phyloP scores from a whole-genome alignment of 768 basidiomycete species.

The Leccinum boreale region DNA sequence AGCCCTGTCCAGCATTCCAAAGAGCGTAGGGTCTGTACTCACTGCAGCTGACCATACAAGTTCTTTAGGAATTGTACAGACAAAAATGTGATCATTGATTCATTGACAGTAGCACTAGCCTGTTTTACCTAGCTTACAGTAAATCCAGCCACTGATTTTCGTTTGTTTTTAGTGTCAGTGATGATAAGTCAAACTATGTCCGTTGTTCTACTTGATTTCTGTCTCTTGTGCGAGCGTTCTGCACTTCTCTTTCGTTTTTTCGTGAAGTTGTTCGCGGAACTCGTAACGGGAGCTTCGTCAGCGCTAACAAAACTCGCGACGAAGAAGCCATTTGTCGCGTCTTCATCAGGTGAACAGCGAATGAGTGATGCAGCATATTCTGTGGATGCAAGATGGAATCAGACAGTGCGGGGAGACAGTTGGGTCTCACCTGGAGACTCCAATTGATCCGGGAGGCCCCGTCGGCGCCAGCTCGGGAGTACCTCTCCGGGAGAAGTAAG shows the following conservation, averaged over 20 bases:
- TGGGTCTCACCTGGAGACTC: constrained; percentile 15
- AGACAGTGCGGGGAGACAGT: background rate
- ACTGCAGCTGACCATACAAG: constrained; percentile 33
- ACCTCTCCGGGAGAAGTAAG: constrained; percentile 68
- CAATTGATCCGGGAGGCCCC: constrained; percentile 71
- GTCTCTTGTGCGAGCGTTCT: constrained; percentile 18
- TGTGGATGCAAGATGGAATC: constrained; percentile 21
- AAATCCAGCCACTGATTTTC: constrained; percentile 11
- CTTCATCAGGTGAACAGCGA: constrained; percentile 76
- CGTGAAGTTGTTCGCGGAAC: constrained; percentile 2
- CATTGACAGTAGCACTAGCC: constrained; percentile 21
- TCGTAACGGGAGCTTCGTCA: background rate
- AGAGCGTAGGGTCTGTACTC: constrained; percentile 32
- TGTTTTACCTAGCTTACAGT: constrained; percentile 21
- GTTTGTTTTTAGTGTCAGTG: background rate
- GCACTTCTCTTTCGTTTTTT: constrained; percentile 29
- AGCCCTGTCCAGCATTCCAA: constrained; percentile 20
- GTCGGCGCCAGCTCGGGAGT: constrained; percentile 77
- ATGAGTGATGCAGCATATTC: constrained; percentile 59
- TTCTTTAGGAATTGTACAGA: constrained; percentile 30
- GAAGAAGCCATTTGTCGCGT: constrained; percentile 95
- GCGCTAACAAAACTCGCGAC: constrained; percentile 79
- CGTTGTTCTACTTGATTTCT: constrained; percentile 10
- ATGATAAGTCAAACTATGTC: constrained; percentile 2
- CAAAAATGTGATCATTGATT: constrained; percentile 29